phyloP scores from a whole-genome alignment of 495 filamentous ascomycete species.

The Tuber brumale region DNA sequence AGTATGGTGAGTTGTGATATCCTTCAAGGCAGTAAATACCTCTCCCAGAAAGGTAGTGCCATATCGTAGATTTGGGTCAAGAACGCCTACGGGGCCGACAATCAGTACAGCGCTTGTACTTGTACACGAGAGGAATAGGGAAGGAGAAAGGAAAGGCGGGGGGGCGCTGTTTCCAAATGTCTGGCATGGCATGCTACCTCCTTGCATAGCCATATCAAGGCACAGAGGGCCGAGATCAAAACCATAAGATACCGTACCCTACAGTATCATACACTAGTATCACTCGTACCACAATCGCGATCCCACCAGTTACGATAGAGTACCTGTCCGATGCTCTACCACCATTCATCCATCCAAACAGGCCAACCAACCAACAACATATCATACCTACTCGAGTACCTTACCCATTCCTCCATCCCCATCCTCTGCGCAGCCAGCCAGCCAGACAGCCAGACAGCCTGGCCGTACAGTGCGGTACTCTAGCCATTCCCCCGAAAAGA shows the following conservation, averaged over 20 bases:
- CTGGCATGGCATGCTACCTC: not conserved
- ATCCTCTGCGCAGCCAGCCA: not conserved
- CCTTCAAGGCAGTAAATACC: not conserved
- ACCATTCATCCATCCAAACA: not conserved
- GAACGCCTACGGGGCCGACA: not conserved
- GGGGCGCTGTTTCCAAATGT: not conserved
- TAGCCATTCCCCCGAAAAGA: not conserved
- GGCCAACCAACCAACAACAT: not conserved
- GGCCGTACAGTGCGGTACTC: not conserved
- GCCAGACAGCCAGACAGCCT: too few relatives aligned
- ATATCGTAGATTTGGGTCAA: not conserved
- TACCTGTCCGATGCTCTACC: not conserved
- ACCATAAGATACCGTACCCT: not conserved
- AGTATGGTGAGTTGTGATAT: not conserved
- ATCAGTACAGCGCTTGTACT: not conserved
- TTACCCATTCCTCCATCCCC: not conserved
- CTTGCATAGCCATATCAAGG: slow-evolving; percentile 1
- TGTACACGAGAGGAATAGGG: not conserved
- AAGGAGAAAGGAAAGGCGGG: too few relatives aligned
- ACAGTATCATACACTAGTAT: not conserved
- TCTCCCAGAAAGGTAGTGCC: not conserved
- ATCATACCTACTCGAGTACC: not conserved
- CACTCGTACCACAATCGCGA: not conserved
- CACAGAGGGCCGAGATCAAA: not conserved
- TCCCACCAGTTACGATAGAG: not conserved